Evolutionary conservation across 1,284 basidiomycete genomes (phyloP).

Genomic region (Cryptococcus sp.): DNA sequence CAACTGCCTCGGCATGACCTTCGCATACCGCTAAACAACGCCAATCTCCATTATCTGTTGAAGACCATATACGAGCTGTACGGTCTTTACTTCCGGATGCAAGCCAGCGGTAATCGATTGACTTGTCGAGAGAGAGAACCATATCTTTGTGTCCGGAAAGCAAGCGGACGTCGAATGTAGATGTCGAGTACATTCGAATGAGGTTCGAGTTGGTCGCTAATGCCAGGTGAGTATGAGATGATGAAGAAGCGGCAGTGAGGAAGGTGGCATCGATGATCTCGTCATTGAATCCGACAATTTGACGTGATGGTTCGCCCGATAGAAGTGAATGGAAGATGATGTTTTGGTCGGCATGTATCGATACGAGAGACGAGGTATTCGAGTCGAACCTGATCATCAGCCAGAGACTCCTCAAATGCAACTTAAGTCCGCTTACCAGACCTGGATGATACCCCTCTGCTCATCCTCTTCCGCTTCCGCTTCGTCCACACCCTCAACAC

Average conservation of each 20-base stretch:
- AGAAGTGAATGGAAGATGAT: constrained; percentile 79
- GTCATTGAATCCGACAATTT: constrained; percentile 95
- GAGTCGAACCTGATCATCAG: constrained; percentile 61
- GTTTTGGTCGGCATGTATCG: constrained; percentile 95
- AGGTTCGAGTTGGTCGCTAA: constrained; percentile 93
- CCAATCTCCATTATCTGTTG: constrained; percentile 56
- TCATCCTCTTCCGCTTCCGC: constrained; percentile 63
- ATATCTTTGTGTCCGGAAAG: constrained; percentile 86
- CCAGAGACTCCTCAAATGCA: no score
- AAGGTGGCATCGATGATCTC: constrained; percentile 89
- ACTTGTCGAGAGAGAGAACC: constrained; percentile 76
- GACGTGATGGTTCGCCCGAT: constrained; percentile 63
- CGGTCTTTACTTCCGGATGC: constrained; percentile 91
- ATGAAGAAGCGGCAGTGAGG: constrained; percentile 53
- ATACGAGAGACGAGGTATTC: constrained; percentile 63
- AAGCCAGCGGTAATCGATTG: constrained; percentile 64
- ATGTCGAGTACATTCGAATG: constrained; percentile 75
- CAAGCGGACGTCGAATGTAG: constrained; percentile 70
- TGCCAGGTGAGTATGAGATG: constrained; percentile 64
- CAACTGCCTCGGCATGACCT: constrained; percentile 92
- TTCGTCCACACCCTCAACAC: constrained; percentile 51
- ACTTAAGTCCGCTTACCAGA: constrained; percentile 25
- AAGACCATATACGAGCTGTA: constrained; percentile 81
- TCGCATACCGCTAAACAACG: constrained; percentile 80
- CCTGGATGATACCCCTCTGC: constrained; percentile 50